phyloP scores from a whole-genome alignment of 2,329 filamentous ascomycete species.

The Fonsecaea nubica region DNA sequence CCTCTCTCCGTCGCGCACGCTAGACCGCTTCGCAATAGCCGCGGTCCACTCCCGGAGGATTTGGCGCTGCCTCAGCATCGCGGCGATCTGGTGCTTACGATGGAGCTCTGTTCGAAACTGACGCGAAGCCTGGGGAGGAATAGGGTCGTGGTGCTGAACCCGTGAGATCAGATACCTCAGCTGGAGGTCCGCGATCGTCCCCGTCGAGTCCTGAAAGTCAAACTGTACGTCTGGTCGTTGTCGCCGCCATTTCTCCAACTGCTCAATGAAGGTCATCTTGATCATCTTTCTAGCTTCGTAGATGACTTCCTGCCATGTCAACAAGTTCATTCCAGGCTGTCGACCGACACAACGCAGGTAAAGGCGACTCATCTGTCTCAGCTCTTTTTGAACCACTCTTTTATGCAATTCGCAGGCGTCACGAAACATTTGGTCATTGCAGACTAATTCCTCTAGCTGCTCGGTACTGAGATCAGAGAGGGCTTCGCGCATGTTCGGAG shows the following conservation, averaged over 20 bases:
- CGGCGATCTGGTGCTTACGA: constrained; percentile 5
- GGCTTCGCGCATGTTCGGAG: not conserved
- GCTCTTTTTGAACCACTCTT: constrained; percentile 1
- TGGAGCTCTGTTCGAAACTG: not conserved
- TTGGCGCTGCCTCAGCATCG: constrained; percentile 19
- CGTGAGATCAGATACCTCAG: not conserved
- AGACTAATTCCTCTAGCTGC: constrained; percentile 1
- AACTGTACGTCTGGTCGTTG: not conserved
- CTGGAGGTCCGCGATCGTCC: constrained; percentile 1
- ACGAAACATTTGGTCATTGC: not conserved
- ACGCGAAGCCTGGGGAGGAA: not conserved
- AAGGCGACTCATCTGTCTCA: not conserved
- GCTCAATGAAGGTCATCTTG: not conserved
- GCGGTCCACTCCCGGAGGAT: constrained; percentile 8
- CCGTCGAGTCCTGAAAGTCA: not conserved
- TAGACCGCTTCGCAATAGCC: not conserved
- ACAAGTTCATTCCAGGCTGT: not conserved
- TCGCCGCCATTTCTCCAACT: not conserved
- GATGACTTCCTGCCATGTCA: constrained; percentile 2
- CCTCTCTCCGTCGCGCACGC: constrained; percentile 10
- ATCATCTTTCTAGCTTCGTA: constrained; percentile 1
- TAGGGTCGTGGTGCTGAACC: not conserved
- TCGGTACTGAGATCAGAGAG: constrained; percentile 1
- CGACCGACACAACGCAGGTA: constrained; percentile 10
- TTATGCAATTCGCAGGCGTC: not conserved